phyloP scores from a whole-genome alignment of 495 filamentous ascomycete species.

The Venustampulla echinocandica region DNA sequence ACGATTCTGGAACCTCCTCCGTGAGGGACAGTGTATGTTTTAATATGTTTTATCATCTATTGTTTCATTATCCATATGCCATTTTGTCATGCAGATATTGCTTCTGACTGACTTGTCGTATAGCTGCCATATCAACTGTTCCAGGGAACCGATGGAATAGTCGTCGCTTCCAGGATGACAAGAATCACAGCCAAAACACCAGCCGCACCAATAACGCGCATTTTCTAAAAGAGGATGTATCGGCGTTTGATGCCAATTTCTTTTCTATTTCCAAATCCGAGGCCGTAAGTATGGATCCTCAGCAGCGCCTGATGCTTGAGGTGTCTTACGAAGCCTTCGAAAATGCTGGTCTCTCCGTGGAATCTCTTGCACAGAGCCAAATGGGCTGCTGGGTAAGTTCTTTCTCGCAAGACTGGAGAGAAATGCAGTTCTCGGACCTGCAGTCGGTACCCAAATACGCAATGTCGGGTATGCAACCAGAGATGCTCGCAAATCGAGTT shows the following conservation, averaged over 20 bases:
- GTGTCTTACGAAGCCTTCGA: constrained; percentile 50
- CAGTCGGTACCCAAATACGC: constrained; percentile 26
- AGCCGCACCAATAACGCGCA: constrained; percentile 25
- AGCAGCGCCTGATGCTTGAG: constrained; percentile 49
- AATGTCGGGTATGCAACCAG: constrained; percentile 33
- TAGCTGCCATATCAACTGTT: constrained; percentile 29
- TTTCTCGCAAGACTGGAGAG: constrained; percentile 29
- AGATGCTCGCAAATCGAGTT: constrained; percentile 53
- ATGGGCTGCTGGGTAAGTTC: constrained; percentile 26
- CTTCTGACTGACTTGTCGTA: too few species aligned
- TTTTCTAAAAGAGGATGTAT: constrained; percentile 43
- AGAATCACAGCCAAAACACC: constrained; percentile 17
- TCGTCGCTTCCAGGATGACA: constrained; percentile 30
- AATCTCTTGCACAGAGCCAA: constrained; percentile 18
- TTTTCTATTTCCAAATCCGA: constrained; percentile 49
- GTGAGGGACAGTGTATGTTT: constrained; percentile 24
- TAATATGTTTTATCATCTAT: not conserved
- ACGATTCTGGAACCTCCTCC: constrained; percentile 49
- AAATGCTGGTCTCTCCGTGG: constrained; percentile 37
- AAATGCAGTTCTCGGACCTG: constrained; percentile 26
- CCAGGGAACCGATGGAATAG: constrained; percentile 34
- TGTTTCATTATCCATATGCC: not conserved
- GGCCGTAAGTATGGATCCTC: constrained; percentile 49
- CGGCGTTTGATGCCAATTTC: constrained; percentile 49
- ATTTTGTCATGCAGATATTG: too few species aligned